Evolutionary conservation across 495 filamentous ascomycete genomes (phyloP).

Genomic region (Hamigera avellanea): DNA sequence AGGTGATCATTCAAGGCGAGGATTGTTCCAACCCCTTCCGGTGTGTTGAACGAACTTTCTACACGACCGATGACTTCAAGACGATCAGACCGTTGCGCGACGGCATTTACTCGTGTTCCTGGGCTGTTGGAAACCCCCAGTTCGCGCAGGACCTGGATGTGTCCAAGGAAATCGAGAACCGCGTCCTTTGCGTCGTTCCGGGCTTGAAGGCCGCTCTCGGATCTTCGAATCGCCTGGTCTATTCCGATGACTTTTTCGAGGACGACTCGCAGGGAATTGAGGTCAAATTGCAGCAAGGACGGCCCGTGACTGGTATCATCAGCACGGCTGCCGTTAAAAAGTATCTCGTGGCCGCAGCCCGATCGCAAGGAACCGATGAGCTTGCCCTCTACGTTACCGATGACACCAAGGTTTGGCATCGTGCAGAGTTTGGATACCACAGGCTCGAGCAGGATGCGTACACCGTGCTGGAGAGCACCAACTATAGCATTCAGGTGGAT

Average conservation of each 20-base stretch:
- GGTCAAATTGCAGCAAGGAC: slow-evolving; percentile 59
- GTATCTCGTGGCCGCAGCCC: slow-evolving; percentile 73
- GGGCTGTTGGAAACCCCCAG: slow-evolving; percentile 62
- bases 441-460: slow-evolving; percentile 77
- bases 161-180: slow-evolving; percentile 44
- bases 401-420: slow-evolving; percentile 76
- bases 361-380: slow-evolving; percentile 69
- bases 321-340: slow-evolving; percentile 71
- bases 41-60: slow-evolving; percentile 45
- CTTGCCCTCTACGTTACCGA: slow-evolving; percentile 76
- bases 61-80: slow-evolving; percentile 78
- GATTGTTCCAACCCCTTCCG: slow-evolving; percentile 36
- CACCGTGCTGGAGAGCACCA: slow-evolving; percentile 86
- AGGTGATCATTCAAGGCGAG: slow-evolving; percentile 69
- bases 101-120: slow-evolving; percentile 62
- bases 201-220: slow-evolving; percentile 47
- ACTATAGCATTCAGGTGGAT: slow-evolving; percentile 95
- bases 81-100: slow-evolving; percentile 48
- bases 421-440: slow-evolving; percentile 79
- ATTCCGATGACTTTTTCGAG: slow-evolving; percentile 70
- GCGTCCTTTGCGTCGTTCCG: slow-evolving; percentile 68
- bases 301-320: slow-evolving; percentile 60
- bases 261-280: slow-evolving; percentile 44
- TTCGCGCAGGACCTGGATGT: slow-evolving; percentile 53
- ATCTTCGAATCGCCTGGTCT: slow-evolving; percentile 59